phyloP scores from a whole-genome alignment of 768 basidiomycete species.

The Collybia nuda region DNA sequence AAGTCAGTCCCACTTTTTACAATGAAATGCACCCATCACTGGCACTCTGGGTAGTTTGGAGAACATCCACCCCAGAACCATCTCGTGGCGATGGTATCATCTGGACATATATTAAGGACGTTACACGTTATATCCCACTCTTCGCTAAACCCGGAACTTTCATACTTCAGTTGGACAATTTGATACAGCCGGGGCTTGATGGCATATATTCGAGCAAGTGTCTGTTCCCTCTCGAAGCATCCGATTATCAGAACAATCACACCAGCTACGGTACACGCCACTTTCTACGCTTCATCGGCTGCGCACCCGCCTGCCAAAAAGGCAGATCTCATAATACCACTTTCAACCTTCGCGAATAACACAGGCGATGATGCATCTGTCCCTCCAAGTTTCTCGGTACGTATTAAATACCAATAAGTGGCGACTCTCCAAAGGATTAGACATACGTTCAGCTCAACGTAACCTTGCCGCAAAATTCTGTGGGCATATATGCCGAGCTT shows the following conservation, averaged over 20 bases:
- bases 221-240: background rate
- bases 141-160: constrained; percentile 69
- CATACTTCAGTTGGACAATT: constrained; percentile 73
- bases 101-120: constrained; percentile 79
- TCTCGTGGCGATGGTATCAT: constrained; percentile 66
- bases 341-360: constrained; percentile 61
- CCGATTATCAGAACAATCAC: background rate
- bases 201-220: constrained; percentile 69
- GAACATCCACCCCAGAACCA: constrained; percentile 80
- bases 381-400: constrained; percentile 65
- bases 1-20: constrained; percentile 44
- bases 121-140: constrained; percentile 68
- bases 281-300: constrained; percentile 64
- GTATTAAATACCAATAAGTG: background rate
- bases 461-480: constrained; percentile 68
- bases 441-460: constrained; percentile 65
- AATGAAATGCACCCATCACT: no score
- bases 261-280: constrained; percentile 66
- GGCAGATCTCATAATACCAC: constrained; percentile 66
- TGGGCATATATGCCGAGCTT: constrained; percentile 67
- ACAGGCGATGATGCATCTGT: constrained; percentile 73
- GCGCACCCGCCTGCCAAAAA: constrained; percentile 54
- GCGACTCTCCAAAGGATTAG: no score
- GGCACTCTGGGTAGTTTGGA: constrained; percentile 56
- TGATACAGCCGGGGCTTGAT: constrained; percentile 53